Evolutionary conservation across 208 protist species (phyloP).

Genomic region (Leishmania tropica): DNA sequence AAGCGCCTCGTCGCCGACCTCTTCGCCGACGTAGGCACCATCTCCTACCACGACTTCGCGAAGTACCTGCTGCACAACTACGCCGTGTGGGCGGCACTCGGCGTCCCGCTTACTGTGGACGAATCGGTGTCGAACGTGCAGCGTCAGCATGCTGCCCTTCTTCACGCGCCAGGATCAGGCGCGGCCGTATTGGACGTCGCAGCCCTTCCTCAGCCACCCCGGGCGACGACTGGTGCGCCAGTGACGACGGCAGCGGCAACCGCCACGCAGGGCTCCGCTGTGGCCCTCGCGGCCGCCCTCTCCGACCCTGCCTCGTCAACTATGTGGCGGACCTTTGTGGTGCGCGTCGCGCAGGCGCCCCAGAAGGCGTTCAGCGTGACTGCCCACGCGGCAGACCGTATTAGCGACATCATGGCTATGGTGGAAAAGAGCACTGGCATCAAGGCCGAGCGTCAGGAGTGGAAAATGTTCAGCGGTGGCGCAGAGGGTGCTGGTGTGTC

Average conservation of each 20-base stretch:
- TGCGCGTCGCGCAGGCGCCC: slow-evolving; percentile 52
- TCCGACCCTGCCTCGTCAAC: slow-evolving; percentile 1
- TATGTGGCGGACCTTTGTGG: slow-evolving; percentile 43
- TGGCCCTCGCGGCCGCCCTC: neutral
- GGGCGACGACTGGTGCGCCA: neutral
- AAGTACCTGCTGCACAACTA: slow-evolving; percentile 79
- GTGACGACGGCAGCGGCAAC: slow-evolving; percentile 5
- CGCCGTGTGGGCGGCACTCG: slow-evolving; percentile 75
- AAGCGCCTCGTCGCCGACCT: slow-evolving; percentile 71
- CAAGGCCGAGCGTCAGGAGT: slow-evolving; percentile 71
- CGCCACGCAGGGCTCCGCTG: slow-evolving; percentile 1
- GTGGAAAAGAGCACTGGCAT: slow-evolving; percentile 82
- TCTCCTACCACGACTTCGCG: slow-evolving; percentile 74
- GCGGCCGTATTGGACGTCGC: slow-evolving; percentile 14
- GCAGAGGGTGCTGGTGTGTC: neutral
- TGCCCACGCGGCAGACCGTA: slow-evolving; percentile 72
- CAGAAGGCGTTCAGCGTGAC: slow-evolving; percentile 87
- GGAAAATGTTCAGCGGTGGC: slow-evolving; percentile 34
- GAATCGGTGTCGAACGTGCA: slow-evolving; percentile 33
- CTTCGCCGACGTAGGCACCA: slow-evolving; percentile 39
- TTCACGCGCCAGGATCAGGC: slow-evolving; percentile 1
- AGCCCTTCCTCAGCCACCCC: neutral
- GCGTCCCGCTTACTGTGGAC: slow-evolving; percentile 62
- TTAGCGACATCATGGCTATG: slow-evolving; percentile 82
- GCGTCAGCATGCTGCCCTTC: slow-evolving; percentile 40